Evolutionary conservation across 139 green algal genomes (phyloP), one percentile per base, ranked within the genome.

Genomic region (Micractinium conductrix): DNA sequence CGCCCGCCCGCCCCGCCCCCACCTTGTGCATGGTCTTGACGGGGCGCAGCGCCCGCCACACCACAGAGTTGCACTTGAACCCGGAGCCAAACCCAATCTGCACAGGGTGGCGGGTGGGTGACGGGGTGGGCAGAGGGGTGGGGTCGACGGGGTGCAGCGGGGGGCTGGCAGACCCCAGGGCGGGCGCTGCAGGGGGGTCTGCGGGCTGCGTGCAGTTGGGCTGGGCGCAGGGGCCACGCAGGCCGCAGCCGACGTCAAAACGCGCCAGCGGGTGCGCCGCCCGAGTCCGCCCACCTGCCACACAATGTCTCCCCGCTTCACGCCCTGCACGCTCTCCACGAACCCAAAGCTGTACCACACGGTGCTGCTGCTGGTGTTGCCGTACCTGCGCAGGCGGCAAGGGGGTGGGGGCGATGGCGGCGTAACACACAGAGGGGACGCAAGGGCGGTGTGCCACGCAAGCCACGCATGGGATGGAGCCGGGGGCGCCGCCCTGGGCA

Each of bases 31-130:
- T 80, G 30, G 79, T 58, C 26, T 88, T 86, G 84, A 94, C 87
- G 80, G 68, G 88, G 30, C 93, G 88, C 87, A 96, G 89, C 14
- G 94, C 92, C 4, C 86, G 83, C 95, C 95, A 98, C 42, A 98
- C 96, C 17, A 94, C 95, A 78, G 90, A 95, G 93, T 98, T 98
- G 94, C 94, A 98, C 93, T 98, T 98, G 91, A 98, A 98, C 74
- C 96, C 96, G n/a, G 86, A 94, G 81, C 96, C 96, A 89, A 98
- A 98, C 69, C 88, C 95, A 65, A 98, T 91, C 93, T 98, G 95
- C 94, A 43, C 12, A 2, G 17, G 21, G 42, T 7, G 28, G 24
- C 9, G 40, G 37, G 42, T 16, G 40, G 30, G 28, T 35, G 53
- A 14, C 24, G 53, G 53, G 5, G 10, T 21, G 2, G 26, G 8